Base-by-base conservation (phyloP, 106 monocot genomes). In the Posidonia australis region DNA sequence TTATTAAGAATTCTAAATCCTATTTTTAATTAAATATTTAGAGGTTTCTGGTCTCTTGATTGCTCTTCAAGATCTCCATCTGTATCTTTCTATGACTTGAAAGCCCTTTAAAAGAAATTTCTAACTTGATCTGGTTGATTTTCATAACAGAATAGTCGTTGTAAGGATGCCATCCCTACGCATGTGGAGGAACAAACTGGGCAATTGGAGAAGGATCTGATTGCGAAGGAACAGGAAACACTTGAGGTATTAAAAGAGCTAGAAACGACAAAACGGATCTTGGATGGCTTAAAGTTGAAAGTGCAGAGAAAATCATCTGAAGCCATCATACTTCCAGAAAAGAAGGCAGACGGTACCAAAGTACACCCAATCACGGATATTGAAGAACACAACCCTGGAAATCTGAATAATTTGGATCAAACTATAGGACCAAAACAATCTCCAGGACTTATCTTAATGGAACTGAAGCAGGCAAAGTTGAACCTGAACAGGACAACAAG, bases 181-280 rank as follows among this genome's bases (percentile, higher is more conserved):
- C 69, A 41, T 41, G 53, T 85, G 26, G 70, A 83, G 52, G 74
- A 85, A 68, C 80, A 88, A 45, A 44, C 87, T 46, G 73, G 75
- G 36, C 76, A 82, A 53, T 51, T 92, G n/a, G 78, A 82, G 71
- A 80, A 82, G 67, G 92, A 92, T 51, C 88, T 92, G 29, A 71
- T 83, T 22, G 49, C 69, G 25, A 92, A 92, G 70, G 88, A 88
- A 72, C 80, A 63, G 67, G 92, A 88, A 59, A 85, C 92, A 24
- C 78, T 85, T 24, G 84, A 78, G 23, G 78, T 92, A 51, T 53
- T 92, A 13, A 82, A 85, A 72, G 85, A 92, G 46, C 72, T 92
- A 1, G 88, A 92, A 49, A 70, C 70, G 65, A 85, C 92, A 13
- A 92, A 85, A 63, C 76, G 63, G 54, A 65, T 69, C 25, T 72